Conservation (phyloP, 2,329 filamentous ascomycete genomes). For the Nothophoma quercina region DNA sequence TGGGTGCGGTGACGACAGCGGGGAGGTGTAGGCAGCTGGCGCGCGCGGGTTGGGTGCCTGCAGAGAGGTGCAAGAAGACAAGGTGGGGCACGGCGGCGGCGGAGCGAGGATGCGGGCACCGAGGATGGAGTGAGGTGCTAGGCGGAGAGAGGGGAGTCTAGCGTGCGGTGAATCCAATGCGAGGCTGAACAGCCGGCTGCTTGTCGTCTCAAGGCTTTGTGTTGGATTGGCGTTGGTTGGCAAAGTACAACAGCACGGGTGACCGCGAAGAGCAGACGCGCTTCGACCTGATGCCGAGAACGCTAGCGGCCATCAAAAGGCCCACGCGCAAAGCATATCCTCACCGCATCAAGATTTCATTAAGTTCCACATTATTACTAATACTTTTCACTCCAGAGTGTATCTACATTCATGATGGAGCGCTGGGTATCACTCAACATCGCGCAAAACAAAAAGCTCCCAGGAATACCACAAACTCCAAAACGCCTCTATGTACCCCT, state of each 20-base stretch:
- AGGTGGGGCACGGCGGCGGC: slow-evolving; percentile 43
- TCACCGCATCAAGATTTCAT: slow-evolving; percentile 21
- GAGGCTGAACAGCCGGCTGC: slow-evolving; percentile 29
- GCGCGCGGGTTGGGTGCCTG: slow-evolving; percentile 38
- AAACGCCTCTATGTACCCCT: slow-evolving; percentile 4
- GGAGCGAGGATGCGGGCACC: slow-evolving; percentile 36
- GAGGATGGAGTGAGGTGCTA: slow-evolving; percentile 5
- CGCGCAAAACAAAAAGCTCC: not conserved
- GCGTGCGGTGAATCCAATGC: slow-evolving; percentile 17
- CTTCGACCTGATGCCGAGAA: slow-evolving; percentile 28
- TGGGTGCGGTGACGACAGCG: slow-evolving; percentile 18
- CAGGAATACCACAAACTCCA: not conserved
- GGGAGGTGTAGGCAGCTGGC: slow-evolving; percentile 22
- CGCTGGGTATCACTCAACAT: slow-evolving; percentile 12
- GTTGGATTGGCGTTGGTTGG: slow-evolving; percentile 27
- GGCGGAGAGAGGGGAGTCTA: slow-evolving; percentile 14
- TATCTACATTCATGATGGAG: slow-evolving; percentile 3
- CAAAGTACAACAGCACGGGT: slow-evolving; percentile 28
- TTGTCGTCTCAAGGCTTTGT: slow-evolving; percentile 27
- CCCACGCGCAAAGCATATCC: slow-evolving; percentile 16
- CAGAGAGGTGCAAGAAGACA: slow-evolving; percentile 35
- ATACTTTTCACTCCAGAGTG: not conserved
- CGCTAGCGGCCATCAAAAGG: slow-evolving; percentile 18
- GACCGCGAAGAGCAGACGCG: slow-evolving; percentile 29
- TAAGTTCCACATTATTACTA: slow-evolving; percentile 20